A percentile compares a stretch with the other conserved stretches of the same genome.
Evolutionary conservation across 805 yeast genomes (phyloP).

Genomic region (Saccharomycopsis javanensis): DNA sequence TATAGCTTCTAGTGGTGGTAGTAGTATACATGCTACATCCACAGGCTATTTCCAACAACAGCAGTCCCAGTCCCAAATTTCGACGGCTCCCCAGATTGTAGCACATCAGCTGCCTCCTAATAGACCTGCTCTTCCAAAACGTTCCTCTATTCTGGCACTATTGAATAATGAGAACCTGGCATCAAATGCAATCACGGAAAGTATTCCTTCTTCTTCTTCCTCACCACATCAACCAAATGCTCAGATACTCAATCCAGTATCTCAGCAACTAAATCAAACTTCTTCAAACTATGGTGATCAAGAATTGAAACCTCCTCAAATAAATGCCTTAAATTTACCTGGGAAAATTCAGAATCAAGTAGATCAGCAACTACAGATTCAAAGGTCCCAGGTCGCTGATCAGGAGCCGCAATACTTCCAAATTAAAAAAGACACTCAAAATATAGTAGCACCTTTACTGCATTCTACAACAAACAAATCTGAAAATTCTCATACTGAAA

Average conservation of each 20-base stretch:
- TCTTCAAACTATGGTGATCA: not conserved
- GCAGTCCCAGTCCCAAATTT: conserved; percentile 4
- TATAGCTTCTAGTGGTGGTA: not conserved
- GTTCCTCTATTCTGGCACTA: not conserved
- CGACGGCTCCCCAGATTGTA: conserved; percentile 33
- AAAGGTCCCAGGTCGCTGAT: too few relatives aligned
- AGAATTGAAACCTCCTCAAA: not conserved
- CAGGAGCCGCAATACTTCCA: not conserved
- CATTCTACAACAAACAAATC: not conserved
- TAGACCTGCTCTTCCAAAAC: not conserved
- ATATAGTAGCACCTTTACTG: too few relatives aligned
- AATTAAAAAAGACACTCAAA: too few relatives aligned
- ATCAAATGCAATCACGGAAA: not conserved
- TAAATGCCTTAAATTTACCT: not conserved
- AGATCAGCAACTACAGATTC: not conserved
- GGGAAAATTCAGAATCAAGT: not conserved
- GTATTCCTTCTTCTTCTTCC: not conserved
- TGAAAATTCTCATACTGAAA: not conserved
- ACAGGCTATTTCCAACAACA: not conserved
- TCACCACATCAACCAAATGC: not conserved
- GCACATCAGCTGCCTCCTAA: not conserved
- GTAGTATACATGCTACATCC: not conserved
- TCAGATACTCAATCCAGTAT: not conserved
- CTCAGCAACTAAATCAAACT: not conserved
- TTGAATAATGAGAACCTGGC: not conserved